Evolutionary conservation across 768 basidiomycete species (phyloP), one percentile per base, ranked within the genome.

Genomic region (Pholiota microspora): DNA sequence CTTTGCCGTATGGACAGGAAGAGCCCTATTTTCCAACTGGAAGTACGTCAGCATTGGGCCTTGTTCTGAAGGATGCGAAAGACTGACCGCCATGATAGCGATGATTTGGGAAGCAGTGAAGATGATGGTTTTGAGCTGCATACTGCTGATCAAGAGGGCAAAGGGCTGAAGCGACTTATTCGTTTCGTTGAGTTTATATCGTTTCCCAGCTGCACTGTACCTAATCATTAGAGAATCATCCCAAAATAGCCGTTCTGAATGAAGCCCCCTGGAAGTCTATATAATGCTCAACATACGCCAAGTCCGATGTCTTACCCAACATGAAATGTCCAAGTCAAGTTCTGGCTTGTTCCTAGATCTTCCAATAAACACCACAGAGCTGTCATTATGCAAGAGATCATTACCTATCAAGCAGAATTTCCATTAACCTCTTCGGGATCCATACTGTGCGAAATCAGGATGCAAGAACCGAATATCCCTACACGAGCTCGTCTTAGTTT

Each of bases 1-100:
- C 18, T 62, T 56, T 8, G 64, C 69, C 1, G 68, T 69, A 28
- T 68, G 58, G 4, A 66, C 62, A 13, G 40, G 21, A 32, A 47
- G 51, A 16, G 34, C 38, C 46, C 28, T 56, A 21, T 16, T 15
- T 16, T 31, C 44, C n/a, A 48, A 7, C 45, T 45, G 13, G 31
- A 28, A 32, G 34, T 13, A 42, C 38, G 16, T 24, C 21, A 38
- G 18, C 21, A 24, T 16, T 16, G 6, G 9, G 38, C 10, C 4
- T 5, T 28, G 15, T 34, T 5, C 16, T 4, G 8, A n/a, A n/a
- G 16, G 16, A 50, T 24, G 42, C 27, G 9, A 9, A n/a, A 7
- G 36, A 45, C 55, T 34, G 54, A 60, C 59, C 34, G 54, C 57
- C 25, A 51, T 7, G 13, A 32, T 54, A 42, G 53, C 35, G 21